Conservation (phyloP, 2,329 filamentous ascomycete genomes). For the Sclerotinia trifoliorum region DNA sequence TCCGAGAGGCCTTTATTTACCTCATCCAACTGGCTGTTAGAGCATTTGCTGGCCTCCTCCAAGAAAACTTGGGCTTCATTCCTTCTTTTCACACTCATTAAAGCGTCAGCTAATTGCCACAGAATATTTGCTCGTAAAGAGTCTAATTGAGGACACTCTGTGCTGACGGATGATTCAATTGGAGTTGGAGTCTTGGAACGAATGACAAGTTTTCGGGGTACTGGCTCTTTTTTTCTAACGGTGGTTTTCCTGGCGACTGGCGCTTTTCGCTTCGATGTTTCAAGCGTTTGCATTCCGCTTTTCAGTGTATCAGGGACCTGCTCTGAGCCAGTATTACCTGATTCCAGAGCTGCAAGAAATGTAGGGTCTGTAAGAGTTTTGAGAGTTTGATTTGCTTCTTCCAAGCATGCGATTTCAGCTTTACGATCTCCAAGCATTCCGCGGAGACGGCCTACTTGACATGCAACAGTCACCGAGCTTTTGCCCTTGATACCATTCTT, state of each 20-base stretch:
- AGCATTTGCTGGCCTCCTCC: constrained; percentile 49
- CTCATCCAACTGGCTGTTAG: constrained; percentile 45
- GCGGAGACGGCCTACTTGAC: constrained; percentile 55
- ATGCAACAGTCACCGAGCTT: constrained; percentile 51
- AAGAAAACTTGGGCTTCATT: constrained; percentile 57
- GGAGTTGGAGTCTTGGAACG: constrained; percentile 33
- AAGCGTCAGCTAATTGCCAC: constrained; percentile 50
- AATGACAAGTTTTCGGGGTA: constrained; percentile 37
- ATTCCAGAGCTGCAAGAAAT: constrained; percentile 27
- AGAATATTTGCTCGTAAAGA: constrained; percentile 50
- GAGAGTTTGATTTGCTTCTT: constrained; percentile 48
- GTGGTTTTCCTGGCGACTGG: constrained; percentile 29
- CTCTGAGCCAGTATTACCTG: constrained; percentile 28
- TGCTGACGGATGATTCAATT: constrained; percentile 27
- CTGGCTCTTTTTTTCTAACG: constrained; percentile 34
- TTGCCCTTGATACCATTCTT: constrained; percentile 47
- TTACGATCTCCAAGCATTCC: constrained; percentile 48
- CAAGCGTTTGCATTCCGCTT: constrained; percentile 32
- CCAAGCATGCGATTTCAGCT: constrained; percentile 49
- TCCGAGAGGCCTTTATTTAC: constrained; percentile 57
- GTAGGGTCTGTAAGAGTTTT: constrained; percentile 45
- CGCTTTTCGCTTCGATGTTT: constrained; percentile 40
- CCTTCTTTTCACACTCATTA: constrained; percentile 51
- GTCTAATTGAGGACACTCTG: constrained; percentile 41
- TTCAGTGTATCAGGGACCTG: constrained; percentile 29